A percentile compares a stretch with the other conserved stretches of the same genome.
phyloP scores from a whole-genome alignment of 371 early-diverging fungal genomes.

The Entomophthora muscae region DNA sequence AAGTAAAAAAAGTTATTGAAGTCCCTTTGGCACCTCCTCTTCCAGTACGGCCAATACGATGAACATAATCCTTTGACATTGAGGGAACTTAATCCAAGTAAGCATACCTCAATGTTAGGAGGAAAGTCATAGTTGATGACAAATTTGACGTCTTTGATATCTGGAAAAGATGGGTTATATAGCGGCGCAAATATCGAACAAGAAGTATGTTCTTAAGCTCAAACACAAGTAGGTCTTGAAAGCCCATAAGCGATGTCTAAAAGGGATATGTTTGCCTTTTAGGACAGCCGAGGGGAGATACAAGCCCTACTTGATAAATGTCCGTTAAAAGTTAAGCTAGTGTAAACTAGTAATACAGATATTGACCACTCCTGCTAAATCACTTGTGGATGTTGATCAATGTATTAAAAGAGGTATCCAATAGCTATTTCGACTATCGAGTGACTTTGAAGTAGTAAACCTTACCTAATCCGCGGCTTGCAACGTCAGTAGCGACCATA shows the following conservation, averaged over 20 bases:
- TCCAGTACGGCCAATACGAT: constrained; percentile 98
- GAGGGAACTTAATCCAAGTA: neutral
- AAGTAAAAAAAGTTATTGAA: constrained; percentile 95
- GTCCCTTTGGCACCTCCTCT: constrained; percentile 90
- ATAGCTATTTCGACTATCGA: too few relatives aligned
- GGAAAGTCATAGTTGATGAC: constrained; percentile 97
- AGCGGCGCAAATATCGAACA: too few relatives aligned
- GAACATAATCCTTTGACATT: constrained; percentile 73
- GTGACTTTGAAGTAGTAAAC: too few relatives aligned
- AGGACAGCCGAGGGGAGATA: neutral
- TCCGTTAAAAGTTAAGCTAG: too few relatives aligned
- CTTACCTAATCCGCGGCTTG: constrained; percentile 97
- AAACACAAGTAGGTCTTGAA: constrained; percentile 10
- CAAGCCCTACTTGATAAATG: constrained; percentile 2
- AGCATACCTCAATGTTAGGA: constrained; percentile 46
- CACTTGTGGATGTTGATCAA: too few relatives aligned
- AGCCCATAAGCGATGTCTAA: neutral
- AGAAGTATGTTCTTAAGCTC: too few relatives aligned
- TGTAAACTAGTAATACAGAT: too few relatives aligned
- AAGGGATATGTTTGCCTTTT: neutral
- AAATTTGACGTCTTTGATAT: constrained; percentile 84
- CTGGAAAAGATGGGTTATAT: constrained; percentile 18
- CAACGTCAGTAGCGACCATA: constrained; percentile 99
- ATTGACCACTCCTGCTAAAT: too few relatives aligned
- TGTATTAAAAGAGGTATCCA: too few relatives aligned